phyloP scores from a whole-genome alignment of 2,329 filamentous ascomycete species.

The Capronia americana region DNA sequence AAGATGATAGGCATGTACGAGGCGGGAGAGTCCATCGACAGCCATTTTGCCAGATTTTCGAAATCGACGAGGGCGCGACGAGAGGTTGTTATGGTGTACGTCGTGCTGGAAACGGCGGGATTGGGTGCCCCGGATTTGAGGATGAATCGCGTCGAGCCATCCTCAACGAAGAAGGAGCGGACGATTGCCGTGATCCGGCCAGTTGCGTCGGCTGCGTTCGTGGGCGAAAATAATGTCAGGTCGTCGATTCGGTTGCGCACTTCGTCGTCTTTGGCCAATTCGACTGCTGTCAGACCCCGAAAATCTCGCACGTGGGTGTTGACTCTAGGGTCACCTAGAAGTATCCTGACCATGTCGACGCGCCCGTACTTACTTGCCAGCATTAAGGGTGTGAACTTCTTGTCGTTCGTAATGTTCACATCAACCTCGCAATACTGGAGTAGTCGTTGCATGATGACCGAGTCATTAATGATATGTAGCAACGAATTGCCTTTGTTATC shows the following conservation, averaged over 20 bases:
- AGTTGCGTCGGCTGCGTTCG: constrained; percentile 65
- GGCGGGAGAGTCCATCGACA: constrained; percentile 87
- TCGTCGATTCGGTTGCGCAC: constrained; percentile 97
- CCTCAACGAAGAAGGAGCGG: constrained; percentile 94
- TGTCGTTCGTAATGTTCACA: constrained; percentile 93
- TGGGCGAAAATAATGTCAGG: constrained; percentile 75
- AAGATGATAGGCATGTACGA: constrained; percentile 88
- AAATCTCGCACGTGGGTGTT: constrained; percentile 84
- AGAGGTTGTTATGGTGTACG: constrained; percentile 89
- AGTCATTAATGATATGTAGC: constrained; percentile 92
- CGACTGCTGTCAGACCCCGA: constrained; percentile 88
- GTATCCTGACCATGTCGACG: constrained; percentile 85
- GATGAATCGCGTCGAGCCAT: constrained; percentile 89
- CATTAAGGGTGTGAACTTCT: constrained; percentile 94
- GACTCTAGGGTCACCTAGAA: constrained; percentile 87
- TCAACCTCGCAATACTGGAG: constrained; percentile 89
- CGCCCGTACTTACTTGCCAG: constrained; percentile 97
- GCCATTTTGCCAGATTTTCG: constrained; percentile 82
- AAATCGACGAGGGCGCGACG: constrained; percentile 87
- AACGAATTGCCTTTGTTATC: constrained; percentile 93
- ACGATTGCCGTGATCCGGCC: constrained; percentile 91
- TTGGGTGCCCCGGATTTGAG: constrained; percentile 86
- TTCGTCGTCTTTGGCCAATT: constrained; percentile 97
- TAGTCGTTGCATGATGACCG: constrained; percentile 75
- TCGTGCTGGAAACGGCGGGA: constrained; percentile 71